Base-by-base conservation (phyloP, 345 rosid species). In the Psidium guajava region DNA sequence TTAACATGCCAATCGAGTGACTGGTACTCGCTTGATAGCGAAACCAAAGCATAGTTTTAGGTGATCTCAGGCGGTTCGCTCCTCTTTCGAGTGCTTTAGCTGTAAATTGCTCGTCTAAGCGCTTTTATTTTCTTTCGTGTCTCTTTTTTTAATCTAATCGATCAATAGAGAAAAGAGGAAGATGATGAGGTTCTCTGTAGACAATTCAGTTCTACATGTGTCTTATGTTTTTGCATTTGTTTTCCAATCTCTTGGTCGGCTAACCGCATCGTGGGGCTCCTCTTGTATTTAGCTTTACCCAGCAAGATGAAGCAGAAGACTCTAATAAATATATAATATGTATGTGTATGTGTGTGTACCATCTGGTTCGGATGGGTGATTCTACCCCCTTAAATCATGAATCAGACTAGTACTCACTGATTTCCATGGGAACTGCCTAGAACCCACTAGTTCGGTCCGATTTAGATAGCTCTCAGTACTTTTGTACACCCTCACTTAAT, bases 241-340 rank as follows among this genome's bases (percentile, higher is more conserved):
- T 9, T 50, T 25, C 3, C 25, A 50, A 64, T 50, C 27, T 82
- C 7, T 82, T 24, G 40, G 83, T 24, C 16, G 36, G 83, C 55
- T 82, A n/a, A 15, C 40, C 6, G 44, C 24, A 18, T 61, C 10
- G 21, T 3, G 55, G 16, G 24, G 22, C 15, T 49, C 40, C 9
- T 52, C 11, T 69, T 44, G 52, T 57, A 83, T 73, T 44, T 88
- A 97, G 99, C 98, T 69, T 75, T 97, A 83, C 92, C 96, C 80
- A 96, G 99, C 90, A 97, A 97, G 90, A 97, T 97, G 99, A 97
- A 97, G 95, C 90, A 90, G 82, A 95, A 92, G 89, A 99, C 99
- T 11, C 87, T 97, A 9, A 95, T 40, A 40, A 40, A 40, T 40
- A 40, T 40, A 40, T 40, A 40, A 40, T 40, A 40, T 40, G 42